Evolutionary conservation across 441 rosid species (phyloP), one percentile per base, ranked within the genome.

Genomic region (Croton laevigatus): DNA sequence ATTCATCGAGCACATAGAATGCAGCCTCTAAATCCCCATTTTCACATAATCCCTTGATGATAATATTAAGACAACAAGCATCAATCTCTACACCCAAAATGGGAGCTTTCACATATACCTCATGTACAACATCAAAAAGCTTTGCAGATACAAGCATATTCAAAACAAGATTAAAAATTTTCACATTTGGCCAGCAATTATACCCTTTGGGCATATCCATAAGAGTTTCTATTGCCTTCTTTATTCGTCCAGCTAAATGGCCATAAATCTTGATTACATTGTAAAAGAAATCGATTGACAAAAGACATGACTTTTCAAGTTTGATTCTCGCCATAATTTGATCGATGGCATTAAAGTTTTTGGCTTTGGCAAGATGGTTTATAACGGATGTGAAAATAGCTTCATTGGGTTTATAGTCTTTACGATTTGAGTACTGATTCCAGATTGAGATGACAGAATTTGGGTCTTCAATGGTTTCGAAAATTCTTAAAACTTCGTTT

Each of bases 1-100:
- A 93, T 89, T 93, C 98, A 65, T 91, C 97, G 81, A 93, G 86
- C 93, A 91, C 79, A 5, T 91, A 59, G 81, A 80, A 80, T 63
- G 96, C 97, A 70, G 83, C 80, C n/a, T 76, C 78, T 17, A 89
- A 44, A 23, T 86, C 86, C 80, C 94, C 93, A 71, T 81, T 86
- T 78, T 87, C 86, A 49, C 93, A 87, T 38, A 93, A 54, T 6
- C 93, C 97, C 34, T 91, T 93, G 10, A 93, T 78, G 34, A 93
- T 78, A 75, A 93, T 89, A 72, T 91, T 93, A 78, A 93, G 80
- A 63, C 90, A 87, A 67, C 96, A 91, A 32, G 87, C 88, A 71
- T 93, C 98, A 45, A 91, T 87, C 69, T 87, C 96, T 3, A 91
- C 78, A 36, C 98, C 94, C 65, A 91, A 73, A 48, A 38, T 75